Evolutionary conservation across 148 eudicot species (phyloP).

Genomic region (Linanthus parryae): DNA sequence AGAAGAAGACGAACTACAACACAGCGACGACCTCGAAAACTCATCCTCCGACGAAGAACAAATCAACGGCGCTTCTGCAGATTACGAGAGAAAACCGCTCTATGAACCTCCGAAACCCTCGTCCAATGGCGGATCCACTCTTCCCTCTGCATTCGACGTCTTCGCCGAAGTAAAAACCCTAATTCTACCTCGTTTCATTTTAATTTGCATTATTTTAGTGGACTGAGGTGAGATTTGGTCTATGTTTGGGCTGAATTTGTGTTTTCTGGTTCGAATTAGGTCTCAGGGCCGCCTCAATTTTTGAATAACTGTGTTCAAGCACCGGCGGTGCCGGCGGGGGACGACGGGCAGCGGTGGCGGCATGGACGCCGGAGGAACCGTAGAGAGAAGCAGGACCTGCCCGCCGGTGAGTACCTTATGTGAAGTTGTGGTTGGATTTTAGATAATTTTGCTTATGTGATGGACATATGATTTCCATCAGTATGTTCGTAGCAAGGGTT

Average conservation of each 20-base stretch:
- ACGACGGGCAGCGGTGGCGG: slow-evolving; percentile 32
- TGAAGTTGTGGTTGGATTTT: no score
- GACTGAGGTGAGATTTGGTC: no score
- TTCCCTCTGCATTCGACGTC: slow-evolving; percentile 84
- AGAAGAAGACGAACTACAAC: slow-evolving; percentile 27
- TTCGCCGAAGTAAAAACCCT: slow-evolving; percentile 64
- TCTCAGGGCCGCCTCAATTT: slow-evolving; percentile 82
- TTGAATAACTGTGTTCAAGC: slow-evolving; percentile 64
- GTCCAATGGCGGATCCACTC: no score
- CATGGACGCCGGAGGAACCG: slow-evolving; percentile 45
- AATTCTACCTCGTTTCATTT: not conserved
- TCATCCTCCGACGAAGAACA: slow-evolving; percentile 33
- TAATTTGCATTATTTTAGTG: no score
- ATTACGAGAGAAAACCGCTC: slow-evolving; percentile 27
- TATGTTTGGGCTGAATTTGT: no score
- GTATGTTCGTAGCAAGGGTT: no score
- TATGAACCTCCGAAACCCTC: no score
- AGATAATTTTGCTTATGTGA: no score
- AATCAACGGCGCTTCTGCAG: slow-evolving; percentile 19
- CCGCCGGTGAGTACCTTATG: slow-evolving; percentile 54
- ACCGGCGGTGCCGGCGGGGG: slow-evolving; percentile 19
- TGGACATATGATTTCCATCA: no score
- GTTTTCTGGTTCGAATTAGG: slow-evolving; percentile 20
- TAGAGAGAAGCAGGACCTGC: slow-evolving; percentile 64
- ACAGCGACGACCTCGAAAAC: slow-evolving; percentile 9